These are phyloP conservation scores for Beauveria bassiana DNA, from an alignment of 2,329 filamentous ascomycete species.

Conservation along the genomic window DNA sequence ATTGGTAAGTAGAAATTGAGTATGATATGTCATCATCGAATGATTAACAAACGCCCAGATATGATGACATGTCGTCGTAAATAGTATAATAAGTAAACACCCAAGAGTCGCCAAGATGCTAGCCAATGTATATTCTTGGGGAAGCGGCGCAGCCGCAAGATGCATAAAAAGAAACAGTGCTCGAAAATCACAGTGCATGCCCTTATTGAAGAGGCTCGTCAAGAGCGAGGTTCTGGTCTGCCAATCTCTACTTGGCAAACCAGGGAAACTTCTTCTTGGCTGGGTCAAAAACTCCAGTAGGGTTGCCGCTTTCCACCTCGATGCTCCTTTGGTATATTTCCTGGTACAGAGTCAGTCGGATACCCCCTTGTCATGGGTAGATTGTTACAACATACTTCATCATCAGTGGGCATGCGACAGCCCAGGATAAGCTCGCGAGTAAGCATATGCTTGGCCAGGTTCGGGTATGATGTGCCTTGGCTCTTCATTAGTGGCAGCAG, in stretches of 20 bases:
- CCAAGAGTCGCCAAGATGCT: not conserved
- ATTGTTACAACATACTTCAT: conserved; percentile 59
- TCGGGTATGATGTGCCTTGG: conserved; percentile 75
- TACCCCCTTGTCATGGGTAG: no score
- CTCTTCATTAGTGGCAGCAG: conserved; percentile 86
- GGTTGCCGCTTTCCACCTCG: conserved; percentile 46
- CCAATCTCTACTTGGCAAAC: conserved; percentile 43
- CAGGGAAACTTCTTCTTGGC: conserved; percentile 60
- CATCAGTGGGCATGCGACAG: conserved; percentile 72
- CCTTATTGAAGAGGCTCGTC: not conserved
- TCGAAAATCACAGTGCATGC: not conserved
- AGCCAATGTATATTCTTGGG: not conserved
- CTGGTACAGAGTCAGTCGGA: conserved; percentile 25
- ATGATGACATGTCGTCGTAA: conserved; percentile 6
- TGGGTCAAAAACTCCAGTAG: conserved; percentile 34
- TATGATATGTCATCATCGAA: not conserved
- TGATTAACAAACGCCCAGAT: not conserved
- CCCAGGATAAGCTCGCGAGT: conserved; percentile 72
- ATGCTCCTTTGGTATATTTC: conserved; percentile 58
- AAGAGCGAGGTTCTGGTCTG: not conserved
- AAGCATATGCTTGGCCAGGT: conserved; percentile 59
- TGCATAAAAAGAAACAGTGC: not conserved
- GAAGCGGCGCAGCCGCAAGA: conserved; percentile 3
- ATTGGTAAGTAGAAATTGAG: not conserved
- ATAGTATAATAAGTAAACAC: not conserved